A percentile compares a stretch with the other conserved stretches of the same genome.
These are phyloP conservation scores for Ophiognomonia clavigignenti-juglandacearum DNA, from an alignment of 2,329 filamentous ascomycete genomes.

Conservation along the genomic window DNA sequence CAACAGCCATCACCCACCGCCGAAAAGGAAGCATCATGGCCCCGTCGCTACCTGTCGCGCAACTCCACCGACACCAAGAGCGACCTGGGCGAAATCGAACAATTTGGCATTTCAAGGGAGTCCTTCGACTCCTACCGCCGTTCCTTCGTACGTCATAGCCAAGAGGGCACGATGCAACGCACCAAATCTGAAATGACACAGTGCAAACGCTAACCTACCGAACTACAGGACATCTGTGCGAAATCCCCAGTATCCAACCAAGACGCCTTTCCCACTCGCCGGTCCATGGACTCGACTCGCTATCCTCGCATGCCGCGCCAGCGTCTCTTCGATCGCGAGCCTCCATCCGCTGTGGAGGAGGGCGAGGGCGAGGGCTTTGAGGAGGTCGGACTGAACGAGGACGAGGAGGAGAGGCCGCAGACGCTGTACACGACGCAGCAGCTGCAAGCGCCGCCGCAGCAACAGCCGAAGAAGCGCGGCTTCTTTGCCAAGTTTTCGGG, in stretches of 20 bases:
- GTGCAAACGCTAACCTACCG: no score
- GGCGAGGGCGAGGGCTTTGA: constrained; percentile 61
- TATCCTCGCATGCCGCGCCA: constrained; percentile 58
- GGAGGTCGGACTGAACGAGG: constrained; percentile 82
- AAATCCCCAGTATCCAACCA: constrained; percentile 66
- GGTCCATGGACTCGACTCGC: constrained; percentile 74
- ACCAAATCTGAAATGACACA: neutral
- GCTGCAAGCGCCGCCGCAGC: constrained; percentile 28
- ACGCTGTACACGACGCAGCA: constrained; percentile 19
- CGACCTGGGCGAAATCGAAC: constrained; percentile 77
- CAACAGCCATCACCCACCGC: constrained; percentile 77
- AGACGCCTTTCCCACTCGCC: constrained; percentile 57
- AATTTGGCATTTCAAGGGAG: constrained; percentile 91
- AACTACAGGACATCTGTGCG: constrained; percentile 79
- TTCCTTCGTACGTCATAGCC: constrained; percentile 71
- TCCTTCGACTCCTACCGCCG: constrained; percentile 95
- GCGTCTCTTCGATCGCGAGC: constrained; percentile 52
- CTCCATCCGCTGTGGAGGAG: constrained; percentile 60
- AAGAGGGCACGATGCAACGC: neutral
- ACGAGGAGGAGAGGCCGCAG: constrained; percentile 49
- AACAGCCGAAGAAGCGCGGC: constrained; percentile 57
- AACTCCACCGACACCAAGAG: constrained; percentile 49
- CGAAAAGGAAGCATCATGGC: constrained; percentile 71
- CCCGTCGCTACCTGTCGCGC: constrained; percentile 48
- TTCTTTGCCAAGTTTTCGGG: constrained; percentile 82